These are phyloP conservation scores for Biancaea sappan DNA, from an alignment of 306 rosid genomes.

Conservation along the genomic window DNA sequence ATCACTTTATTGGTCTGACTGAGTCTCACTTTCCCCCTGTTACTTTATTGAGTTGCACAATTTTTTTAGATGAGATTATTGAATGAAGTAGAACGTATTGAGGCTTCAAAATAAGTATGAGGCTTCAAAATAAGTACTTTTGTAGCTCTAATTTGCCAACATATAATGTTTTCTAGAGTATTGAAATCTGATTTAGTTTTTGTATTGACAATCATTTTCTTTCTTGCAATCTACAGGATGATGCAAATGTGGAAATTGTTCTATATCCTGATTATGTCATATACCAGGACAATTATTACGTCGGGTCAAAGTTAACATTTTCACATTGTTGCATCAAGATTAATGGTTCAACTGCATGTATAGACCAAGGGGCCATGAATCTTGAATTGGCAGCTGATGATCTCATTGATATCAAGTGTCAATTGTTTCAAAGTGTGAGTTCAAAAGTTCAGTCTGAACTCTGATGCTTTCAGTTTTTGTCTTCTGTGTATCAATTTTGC, in stretches of 20 bases:
- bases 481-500: conserved; percentile 22
- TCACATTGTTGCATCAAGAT: conserved; percentile 65
- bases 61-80: conserved; percentile 12
- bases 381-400: conserved; percentile 76
- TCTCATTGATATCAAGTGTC: conserved; percentile 62
- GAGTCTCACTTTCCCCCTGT: not conserved
- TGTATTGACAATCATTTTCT: conserved; percentile 30
- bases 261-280: conserved; percentile 81
- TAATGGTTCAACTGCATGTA: conserved; percentile 49
- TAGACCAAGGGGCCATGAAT: conserved; percentile 48
- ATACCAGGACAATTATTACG: conserved; percentile 69
- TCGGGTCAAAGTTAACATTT: conserved; percentile 61
- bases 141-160: not conserved
- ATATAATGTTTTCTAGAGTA: conserved; percentile 12
- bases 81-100: not conserved
- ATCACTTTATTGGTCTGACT: not conserved
- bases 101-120: conserved; percentile 6
- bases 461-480: conserved; percentile 18
- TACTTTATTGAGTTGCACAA: conserved; percentile 11
- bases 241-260: conserved; percentile 55
- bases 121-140: conserved; percentile 7
- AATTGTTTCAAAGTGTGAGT: conserved; percentile 72
- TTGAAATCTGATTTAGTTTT: conserved; percentile 11
- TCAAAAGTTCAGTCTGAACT: conserved; percentile 8
- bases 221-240: conserved; percentile 65